Percentiles rank a stretch among this genome's conserved stretches.
These are phyloP conservation scores for Phytophthora palmivora DNA, from an alignment of 352 stramenopile species.

Conservation along the genomic window DNA sequence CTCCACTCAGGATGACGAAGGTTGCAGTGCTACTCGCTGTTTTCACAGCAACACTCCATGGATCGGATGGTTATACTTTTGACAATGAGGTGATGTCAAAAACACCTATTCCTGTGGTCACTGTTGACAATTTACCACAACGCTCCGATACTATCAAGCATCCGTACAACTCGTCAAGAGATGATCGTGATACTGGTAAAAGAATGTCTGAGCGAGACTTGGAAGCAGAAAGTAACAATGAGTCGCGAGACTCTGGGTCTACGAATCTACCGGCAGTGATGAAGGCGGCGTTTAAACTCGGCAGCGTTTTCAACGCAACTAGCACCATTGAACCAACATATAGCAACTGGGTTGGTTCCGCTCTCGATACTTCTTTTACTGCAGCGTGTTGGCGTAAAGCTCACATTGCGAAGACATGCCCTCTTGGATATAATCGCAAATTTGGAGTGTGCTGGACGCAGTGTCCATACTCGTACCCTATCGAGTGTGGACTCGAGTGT, in stretches of 20 bases:
- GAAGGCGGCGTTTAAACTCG: conserved; percentile 28
- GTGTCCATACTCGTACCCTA: conserved; percentile 54
- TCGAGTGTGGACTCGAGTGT: conserved; percentile 53
- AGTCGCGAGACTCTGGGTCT: not conserved
- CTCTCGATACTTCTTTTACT: conserved; percentile 11
- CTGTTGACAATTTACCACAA: conserved; percentile 1
- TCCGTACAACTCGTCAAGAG: not conserved
- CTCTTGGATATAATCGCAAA: conserved; percentile 36
- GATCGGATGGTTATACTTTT: conserved; percentile 6
- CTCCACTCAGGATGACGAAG: conserved; percentile 6
- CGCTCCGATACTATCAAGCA: not conserved
- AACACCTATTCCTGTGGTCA: not conserved
- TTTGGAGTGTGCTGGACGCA: conserved; percentile 45
- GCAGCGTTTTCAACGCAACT: conserved; percentile 34
- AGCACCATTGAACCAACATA: conserved; percentile 41
- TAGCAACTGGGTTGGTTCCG: conserved; percentile 41
- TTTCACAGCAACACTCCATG: conserved; percentile 1
- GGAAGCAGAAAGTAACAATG: conserved; percentile 11
- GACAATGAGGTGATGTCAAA: conserved; percentile 1
- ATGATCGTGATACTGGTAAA: not conserved
- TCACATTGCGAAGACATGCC: conserved; percentile 44
- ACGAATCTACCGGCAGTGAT: conserved; percentile 4
- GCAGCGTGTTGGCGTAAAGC: conserved; percentile 46
- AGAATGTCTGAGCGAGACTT: not conserved
- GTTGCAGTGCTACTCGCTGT: conserved; percentile 5